Base-by-base conservation (phyloP, 225 moss, liverwort and hornwort genomes). In the Asterella californica region DNA sequence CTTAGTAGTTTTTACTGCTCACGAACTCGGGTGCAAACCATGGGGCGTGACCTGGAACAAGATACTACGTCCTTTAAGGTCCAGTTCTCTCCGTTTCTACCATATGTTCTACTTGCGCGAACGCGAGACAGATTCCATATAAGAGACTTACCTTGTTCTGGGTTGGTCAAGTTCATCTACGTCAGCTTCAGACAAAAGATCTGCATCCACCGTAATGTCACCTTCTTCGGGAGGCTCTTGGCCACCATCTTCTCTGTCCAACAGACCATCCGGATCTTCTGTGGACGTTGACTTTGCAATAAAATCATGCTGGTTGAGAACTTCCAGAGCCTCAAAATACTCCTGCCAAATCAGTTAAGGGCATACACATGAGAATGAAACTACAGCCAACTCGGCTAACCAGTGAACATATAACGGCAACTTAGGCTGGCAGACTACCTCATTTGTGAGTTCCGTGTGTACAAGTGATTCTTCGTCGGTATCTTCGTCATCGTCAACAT, bases 261-360 rank as follows among this genome's bases (percentile, higher is more conserved):
- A 89, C 79, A 91, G 69, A 79, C 88, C 88, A 64, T 91, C 96
- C 72, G 91, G 91, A 72, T 94, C 93, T 27, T 94, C 97, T 83
- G 84, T 81, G 2, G 83, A 82, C 68, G 88, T 93, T 54, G 90
- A 89, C 79, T 93, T 91, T 66, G 97, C 88, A 37, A 94, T 90
- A 74, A 91, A 97, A 67, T 97, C 97, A 81, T 97, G 83, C 82
- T 97, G 93, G 80, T 97, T 97, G 77, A 97, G 86, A 83, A 97
- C 97, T 88, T 97, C 97, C 61, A 97, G 85, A 45, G 97, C 97
- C 82, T 97, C 97, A 84, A 97, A 97, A 75, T 97, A 97, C 68
- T 97, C 97, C 97, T 97, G 88, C 73, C 67, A 36, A 67, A 21
- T 67, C 67, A 25, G 36, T 15, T n/a, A 52, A 22, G 38, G 14